Evolutionary conservation across 2,329 filamentous ascomycete genomes (phyloP).

Genomic region (Pseudocercospora eumusae): DNA sequence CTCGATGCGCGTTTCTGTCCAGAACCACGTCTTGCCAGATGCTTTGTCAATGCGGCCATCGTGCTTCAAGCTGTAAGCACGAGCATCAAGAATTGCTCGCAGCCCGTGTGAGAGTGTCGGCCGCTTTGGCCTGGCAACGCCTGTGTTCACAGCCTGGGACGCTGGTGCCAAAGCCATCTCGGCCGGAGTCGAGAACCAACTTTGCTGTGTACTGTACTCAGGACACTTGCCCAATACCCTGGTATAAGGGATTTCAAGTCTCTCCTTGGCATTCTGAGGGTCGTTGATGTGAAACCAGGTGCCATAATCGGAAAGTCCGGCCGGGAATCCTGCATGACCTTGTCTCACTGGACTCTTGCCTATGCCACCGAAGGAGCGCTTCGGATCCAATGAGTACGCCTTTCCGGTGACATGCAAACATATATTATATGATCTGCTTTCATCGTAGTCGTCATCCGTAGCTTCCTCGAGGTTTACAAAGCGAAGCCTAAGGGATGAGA

Average conservation of each 20-base stretch:
- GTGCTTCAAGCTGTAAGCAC: slow-evolving; percentile 48
- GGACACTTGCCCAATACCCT: slow-evolving; percentile 58
- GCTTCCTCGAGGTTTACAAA: slow-evolving; percentile 52
- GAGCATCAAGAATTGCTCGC: slow-evolving; percentile 48
- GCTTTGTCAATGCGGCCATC: slow-evolving; percentile 51
- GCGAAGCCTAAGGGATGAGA: slow-evolving; percentile 56
- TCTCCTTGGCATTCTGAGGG: slow-evolving; percentile 43
- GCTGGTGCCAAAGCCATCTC: slow-evolving; percentile 11
- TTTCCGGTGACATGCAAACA: slow-evolving; percentile 53
- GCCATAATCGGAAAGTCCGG: slow-evolving; percentile 45
- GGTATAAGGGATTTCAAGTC: slow-evolving; percentile 50
- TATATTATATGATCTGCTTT: slow-evolving; percentile 45
- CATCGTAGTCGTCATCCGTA: slow-evolving; percentile 49
- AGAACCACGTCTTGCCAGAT: slow-evolving; percentile 55
- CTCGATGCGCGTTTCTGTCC: slow-evolving; percentile 58
- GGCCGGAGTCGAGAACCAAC: slow-evolving; percentile 46
- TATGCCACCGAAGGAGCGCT: slow-evolving; percentile 37
- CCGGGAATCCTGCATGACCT: slow-evolving; percentile 21
- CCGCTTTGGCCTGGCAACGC: slow-evolving; percentile 9
- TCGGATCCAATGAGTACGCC: slow-evolving; percentile 48
- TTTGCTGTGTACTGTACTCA: slow-evolving; percentile 52
- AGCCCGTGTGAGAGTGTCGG: slow-evolving; percentile 44
- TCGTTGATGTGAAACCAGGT: slow-evolving; percentile 55
- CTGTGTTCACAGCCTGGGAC: slow-evolving; percentile 28
- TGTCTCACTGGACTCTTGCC: slow-evolving; percentile 32